These are phyloP conservation scores for Fusarium anthophilum DNA, from an alignment of 2,329 filamentous ascomycete species.

Conservation along the genomic window DNA sequence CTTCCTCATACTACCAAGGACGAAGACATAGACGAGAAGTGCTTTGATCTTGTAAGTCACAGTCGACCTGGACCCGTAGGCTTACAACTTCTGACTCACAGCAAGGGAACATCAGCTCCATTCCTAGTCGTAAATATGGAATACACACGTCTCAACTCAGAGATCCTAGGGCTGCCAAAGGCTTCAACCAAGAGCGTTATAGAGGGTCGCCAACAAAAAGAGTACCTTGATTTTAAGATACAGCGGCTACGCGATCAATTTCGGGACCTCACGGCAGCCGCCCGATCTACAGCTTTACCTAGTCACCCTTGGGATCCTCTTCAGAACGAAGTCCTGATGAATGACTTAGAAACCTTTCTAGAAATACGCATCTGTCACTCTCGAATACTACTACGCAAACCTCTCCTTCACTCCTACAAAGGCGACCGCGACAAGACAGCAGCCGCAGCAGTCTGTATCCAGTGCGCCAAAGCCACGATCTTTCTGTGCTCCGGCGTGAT, in stretches of 20 bases:
- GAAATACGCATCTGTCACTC: not conserved
- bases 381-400: not conserved
- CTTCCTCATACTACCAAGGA: not conserved
- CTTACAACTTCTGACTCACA: not conserved
- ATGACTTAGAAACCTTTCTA: not conserved
- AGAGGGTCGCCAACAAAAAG: not conserved
- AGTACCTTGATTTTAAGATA: not conserved
- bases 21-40: not conserved
- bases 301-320: not conserved
- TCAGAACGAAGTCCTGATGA: not conserved
- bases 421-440: not conserved
- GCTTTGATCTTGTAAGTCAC: not conserved
- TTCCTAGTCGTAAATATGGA: not conserved
- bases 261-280: rapidly evolving
- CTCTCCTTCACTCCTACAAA: not conserved
- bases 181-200: not conserved
- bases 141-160: not conserved
- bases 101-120: not conserved
- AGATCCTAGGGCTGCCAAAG: not conserved
- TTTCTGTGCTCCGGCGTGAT: not conserved
- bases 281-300: not conserved
- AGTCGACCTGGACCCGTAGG: rapidly evolving
- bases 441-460: not conserved
- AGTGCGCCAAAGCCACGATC: not conserved
- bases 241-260: not conserved